Evolutionary conservation across 108 stramenopile genomes (phyloP).

Genomic region (Fragilaria crotonensis): DNA sequence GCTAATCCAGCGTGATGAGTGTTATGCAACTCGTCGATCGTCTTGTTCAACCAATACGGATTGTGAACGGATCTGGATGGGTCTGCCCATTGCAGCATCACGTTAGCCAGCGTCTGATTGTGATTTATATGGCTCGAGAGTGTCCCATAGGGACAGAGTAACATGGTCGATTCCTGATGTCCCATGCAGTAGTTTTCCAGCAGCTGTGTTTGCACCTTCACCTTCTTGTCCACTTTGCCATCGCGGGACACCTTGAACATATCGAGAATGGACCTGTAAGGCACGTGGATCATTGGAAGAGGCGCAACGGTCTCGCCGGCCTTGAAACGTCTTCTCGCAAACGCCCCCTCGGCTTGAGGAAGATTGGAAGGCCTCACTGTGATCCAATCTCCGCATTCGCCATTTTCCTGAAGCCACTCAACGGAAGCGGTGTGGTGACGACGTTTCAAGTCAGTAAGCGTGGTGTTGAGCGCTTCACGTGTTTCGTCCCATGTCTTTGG

Average conservation of each 20-base stretch:
- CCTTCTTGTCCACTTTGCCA: slow-evolving; percentile 17
- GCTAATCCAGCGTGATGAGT: slow-evolving; percentile 30
- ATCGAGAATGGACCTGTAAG: slow-evolving; percentile 23
- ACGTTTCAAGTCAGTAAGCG: slow-evolving; percentile 14
- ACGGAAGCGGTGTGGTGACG: slow-evolving; percentile 5
- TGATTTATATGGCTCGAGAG: slow-evolving; percentile 65
- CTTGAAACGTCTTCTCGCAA: slow-evolving; percentile 36
- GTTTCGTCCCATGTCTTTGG: background rate
- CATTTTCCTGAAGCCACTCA: slow-evolving; percentile 56
- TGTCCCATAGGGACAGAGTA: slow-evolving; percentile 70
- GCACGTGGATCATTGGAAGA: slow-evolving; percentile 50
- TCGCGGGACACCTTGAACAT: slow-evolving; percentile 27
- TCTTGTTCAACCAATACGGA: slow-evolving; percentile 51
- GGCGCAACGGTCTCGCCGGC: slow-evolving; percentile 40
- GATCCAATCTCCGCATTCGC: slow-evolving; percentile 49
- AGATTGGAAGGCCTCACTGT: slow-evolving; percentile 29
- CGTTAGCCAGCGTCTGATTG: slow-evolving; percentile 48
- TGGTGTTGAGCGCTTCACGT: background rate
- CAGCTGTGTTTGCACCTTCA: slow-evolving; percentile 13
- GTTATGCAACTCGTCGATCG: slow-evolving; percentile 39
- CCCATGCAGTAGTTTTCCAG: slow-evolving; percentile 40
- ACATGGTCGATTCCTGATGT: slow-evolving; percentile 36
- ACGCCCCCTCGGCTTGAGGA: slow-evolving; percentile 66
- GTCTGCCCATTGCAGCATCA: slow-evolving; percentile 47
- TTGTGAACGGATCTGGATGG: slow-evolving; percentile 36